Conservation (phyloP, 371 early-diverging fungal species). For the Parasitella parasitica region DNA sequence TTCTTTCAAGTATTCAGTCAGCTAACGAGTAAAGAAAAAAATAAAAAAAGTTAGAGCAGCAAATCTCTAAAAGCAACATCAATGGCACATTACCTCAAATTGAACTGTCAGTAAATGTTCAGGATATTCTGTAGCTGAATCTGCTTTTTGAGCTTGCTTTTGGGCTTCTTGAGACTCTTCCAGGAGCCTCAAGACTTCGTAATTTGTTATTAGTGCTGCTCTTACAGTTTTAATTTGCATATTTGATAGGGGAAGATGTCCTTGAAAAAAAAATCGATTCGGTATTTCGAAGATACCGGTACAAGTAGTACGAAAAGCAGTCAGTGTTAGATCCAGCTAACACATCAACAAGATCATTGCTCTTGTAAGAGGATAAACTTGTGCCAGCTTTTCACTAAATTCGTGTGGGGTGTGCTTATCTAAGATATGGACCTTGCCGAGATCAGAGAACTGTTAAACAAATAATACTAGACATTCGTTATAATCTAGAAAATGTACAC, state of each 20-base stretch:
- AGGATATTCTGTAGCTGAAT: slow-evolving; percentile 40
- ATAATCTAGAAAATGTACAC: too few species aligned
- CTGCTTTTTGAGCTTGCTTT: slow-evolving; percentile 29
- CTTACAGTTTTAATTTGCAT: slow-evolving; percentile 59
- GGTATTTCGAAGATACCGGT: not conserved
- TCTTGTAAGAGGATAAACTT: too few species aligned
- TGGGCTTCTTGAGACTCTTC: slow-evolving; percentile 48
- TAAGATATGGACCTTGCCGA: too few species aligned
- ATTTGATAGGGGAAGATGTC: not conserved
- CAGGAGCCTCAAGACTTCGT: slow-evolving; percentile 57
- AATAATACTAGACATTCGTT: too few species aligned
- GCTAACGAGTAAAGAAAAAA: too few species aligned
- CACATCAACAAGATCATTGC: too few species aligned
- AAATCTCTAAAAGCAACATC: not conserved
- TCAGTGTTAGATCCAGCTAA: not conserved
- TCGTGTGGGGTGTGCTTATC: too few species aligned
- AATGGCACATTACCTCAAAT: slow-evolving; percentile 48
- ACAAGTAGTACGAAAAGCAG: not conserved
- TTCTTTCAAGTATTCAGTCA: slow-evolving; percentile 47
- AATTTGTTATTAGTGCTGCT: slow-evolving; percentile 61
- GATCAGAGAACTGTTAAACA: too few species aligned
- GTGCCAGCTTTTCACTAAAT: too few species aligned
- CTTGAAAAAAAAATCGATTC: not conserved
- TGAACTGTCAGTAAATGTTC: slow-evolving; percentile 63
- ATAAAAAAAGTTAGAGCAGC: not conserved